Conservation (phyloP, 1,284 basidiomycete species). For the Naganishia liquefaciens region DNA sequence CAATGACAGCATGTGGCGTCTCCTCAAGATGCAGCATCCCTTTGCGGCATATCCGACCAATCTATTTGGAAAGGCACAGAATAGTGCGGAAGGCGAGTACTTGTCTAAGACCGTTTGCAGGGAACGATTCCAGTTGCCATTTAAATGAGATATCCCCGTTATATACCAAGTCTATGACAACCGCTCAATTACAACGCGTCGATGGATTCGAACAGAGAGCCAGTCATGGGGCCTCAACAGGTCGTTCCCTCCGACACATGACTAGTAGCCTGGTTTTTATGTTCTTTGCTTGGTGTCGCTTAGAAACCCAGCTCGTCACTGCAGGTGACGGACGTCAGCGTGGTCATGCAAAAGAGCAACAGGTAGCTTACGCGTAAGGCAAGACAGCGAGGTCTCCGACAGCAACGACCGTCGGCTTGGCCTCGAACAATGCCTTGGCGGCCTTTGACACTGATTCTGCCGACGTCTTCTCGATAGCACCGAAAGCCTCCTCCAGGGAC, state of each 20-base stretch:
- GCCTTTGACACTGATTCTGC: constrained; percentile 39
- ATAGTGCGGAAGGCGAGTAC: too few relatives aligned
- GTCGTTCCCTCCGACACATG: not conserved
- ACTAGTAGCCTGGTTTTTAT: constrained; percentile 20
- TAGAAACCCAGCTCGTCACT: constrained; percentile 78
- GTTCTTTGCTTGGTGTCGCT: constrained; percentile 39
- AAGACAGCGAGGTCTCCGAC: constrained; percentile 74
- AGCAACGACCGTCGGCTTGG: constrained; percentile 81
- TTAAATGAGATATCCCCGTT: not conserved
- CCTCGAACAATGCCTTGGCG: constrained; percentile 51
- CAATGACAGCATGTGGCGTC: too few relatives aligned
- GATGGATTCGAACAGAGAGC: not conserved
- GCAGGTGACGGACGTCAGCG: not conserved
- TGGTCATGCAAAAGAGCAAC: not conserved
- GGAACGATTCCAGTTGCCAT: too few relatives aligned
- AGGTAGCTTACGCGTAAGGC: constrained; percentile 62
- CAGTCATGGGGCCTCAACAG: not conserved
- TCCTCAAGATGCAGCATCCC: too few relatives aligned
- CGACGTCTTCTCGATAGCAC: constrained; percentile 33
- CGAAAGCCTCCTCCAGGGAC: constrained; percentile 43
- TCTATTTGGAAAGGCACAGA: too few relatives aligned
- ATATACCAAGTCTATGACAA: constrained; percentile 23
- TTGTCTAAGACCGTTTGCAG: too few relatives aligned
- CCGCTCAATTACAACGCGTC: constrained; percentile 21
- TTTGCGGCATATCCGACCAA: too few relatives aligned